Conservation (phyloP, 2,329 filamentous ascomycete species). For the Aspergillus viridinutans region DNA sequence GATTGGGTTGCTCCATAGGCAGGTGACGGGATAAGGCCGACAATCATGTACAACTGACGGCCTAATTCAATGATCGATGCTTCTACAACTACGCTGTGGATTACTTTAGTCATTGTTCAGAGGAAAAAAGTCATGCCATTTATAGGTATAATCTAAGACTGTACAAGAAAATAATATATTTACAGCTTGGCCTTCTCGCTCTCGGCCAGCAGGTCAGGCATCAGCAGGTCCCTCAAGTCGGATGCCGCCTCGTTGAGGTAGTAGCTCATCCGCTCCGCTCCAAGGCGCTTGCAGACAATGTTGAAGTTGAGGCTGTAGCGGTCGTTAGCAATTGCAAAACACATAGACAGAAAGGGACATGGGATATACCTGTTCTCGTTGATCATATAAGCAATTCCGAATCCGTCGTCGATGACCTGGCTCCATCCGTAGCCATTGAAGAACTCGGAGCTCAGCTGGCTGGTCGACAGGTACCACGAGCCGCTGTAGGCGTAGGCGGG, state of each 20-base stretch:
- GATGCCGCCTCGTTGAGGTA: conserved; percentile 90
- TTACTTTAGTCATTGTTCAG: no score
- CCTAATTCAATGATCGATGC: not conserved
- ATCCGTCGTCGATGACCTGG: conserved; percentile 92
- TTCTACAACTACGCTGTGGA: not conserved
- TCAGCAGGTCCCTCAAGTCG: conserved; percentile 81
- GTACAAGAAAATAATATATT: not conserved
- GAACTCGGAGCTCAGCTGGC: conserved; percentile 90
- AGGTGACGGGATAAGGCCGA: no score
- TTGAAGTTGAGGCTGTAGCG: conserved; percentile 84
- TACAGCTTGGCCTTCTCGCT: conserved; percentile 84
- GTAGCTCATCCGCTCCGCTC: conserved; percentile 89
- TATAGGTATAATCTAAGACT: not conserved
- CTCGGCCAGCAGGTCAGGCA: conserved; percentile 65
- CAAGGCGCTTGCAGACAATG: conserved; percentile 88
- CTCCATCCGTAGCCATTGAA: conserved; percentile 99
- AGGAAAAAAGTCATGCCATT: not conserved
- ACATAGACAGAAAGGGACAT: not conserved
- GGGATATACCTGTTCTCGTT: conserved; percentile 81
- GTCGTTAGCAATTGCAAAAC: conserved; percentile 8
- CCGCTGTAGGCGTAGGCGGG: conserved; percentile 77
- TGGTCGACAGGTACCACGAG: conserved; percentile 85
- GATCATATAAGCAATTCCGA: conserved; percentile 99
- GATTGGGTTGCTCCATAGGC: no score
- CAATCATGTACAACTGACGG: no score